Percentiles rank a stretch among this genome's conserved stretches.
Conservation (phyloP, 306 rosid genomes). For the Canavalia ensiformis region DNA sequence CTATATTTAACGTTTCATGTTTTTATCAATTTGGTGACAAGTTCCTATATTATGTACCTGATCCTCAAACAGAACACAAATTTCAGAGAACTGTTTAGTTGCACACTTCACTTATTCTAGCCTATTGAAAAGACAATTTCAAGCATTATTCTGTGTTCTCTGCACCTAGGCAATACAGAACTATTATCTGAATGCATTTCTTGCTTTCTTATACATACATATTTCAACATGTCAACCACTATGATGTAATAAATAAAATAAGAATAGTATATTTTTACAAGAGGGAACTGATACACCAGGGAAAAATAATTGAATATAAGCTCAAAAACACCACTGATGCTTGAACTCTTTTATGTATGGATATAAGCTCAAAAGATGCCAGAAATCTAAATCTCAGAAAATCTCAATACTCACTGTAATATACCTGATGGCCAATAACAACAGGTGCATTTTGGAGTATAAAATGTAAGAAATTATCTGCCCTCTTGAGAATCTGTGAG, state of each 20-base stretch:
- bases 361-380: constrained; percentile 2
- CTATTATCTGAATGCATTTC: not conserved
- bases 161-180: not conserved
- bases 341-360: constrained; percentile 8
- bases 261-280: not conserved
- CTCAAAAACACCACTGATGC: not conserved
- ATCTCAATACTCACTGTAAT: constrained; percentile 43
- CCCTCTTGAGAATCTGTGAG: constrained; percentile 66
- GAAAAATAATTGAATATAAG: not conserved
- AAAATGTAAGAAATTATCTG: constrained; percentile 69
- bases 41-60: constrained; percentile 8
- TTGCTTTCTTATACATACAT: not conserved
- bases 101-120: constrained; percentile 22
- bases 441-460: constrained; percentile 98
- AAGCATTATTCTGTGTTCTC: not conserved
- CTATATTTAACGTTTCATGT: not conserved
- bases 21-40: constrained; percentile 16
- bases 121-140: not conserved
- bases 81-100: not conserved
- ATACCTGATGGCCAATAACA: constrained; percentile 99
- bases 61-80: constrained; percentile 1
- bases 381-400: too few species aligned
- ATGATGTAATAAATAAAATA: not conserved
- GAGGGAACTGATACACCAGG: not conserved
- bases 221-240: constrained; percentile 17